Conservation (phyloP, 148 eudicot species). For the Silene latifolia region DNA sequence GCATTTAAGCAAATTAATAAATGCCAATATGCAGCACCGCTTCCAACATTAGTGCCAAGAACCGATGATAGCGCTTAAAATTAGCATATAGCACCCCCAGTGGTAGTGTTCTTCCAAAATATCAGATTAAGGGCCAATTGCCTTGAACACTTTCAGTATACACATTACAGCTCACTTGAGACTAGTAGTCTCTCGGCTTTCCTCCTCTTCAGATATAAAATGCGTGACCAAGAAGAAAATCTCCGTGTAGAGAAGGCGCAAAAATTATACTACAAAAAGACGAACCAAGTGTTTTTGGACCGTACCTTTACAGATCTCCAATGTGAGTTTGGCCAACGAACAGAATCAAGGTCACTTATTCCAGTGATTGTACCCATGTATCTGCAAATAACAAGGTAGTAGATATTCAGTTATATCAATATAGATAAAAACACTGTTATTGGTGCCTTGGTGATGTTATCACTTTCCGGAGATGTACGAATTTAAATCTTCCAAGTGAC, state of each 20-base stretch:
- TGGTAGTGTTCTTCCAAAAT: background rate
- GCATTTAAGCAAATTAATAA: background rate
- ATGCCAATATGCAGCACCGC: background rate
- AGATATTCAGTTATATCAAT: background rate
- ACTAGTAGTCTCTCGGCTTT: background rate
- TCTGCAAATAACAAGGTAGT: constrained; percentile 39
- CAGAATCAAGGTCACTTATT: constrained; percentile 84
- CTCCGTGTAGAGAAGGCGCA: background rate
- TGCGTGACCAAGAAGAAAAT: background rate
- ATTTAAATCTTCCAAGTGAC: background rate
- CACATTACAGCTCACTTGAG: constrained; percentile 1
- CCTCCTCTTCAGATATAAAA: background rate
- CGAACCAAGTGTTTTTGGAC: background rate
- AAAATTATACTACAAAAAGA: background rate
- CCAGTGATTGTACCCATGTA: constrained; percentile 99
- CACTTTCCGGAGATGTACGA: background rate
- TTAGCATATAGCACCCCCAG: constrained; percentile 1
- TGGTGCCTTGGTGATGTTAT: background rate
- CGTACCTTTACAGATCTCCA: constrained; percentile 98
- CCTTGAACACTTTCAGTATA: background rate
- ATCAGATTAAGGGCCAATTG: background rate
- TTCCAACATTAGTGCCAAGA: background rate
- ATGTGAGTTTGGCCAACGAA: constrained; percentile 96
- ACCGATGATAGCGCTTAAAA: background rate
- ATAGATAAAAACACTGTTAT: background rate